These are phyloP conservation scores for Scutellaria baicalensis DNA, from an alignment of 257 asterid genomes.

Conservation along the genomic window DNA sequence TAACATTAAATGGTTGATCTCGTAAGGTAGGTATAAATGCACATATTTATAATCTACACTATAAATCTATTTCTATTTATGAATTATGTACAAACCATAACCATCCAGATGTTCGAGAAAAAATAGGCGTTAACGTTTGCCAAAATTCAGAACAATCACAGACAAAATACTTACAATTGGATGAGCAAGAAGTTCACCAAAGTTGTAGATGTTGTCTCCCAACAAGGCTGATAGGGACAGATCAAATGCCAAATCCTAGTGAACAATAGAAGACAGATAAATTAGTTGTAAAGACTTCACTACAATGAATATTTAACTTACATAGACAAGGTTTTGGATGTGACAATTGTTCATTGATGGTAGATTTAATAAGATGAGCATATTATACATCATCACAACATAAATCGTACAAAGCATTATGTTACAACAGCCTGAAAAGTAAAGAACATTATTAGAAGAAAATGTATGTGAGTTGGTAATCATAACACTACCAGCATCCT, in stretches of 20 bases:
- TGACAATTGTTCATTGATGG: background rate
- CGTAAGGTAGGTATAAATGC: background rate
- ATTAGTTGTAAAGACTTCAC: background rate
- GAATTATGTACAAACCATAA: background rate
- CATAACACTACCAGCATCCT: background rate
- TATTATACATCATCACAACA: background rate
- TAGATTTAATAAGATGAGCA: background rate
- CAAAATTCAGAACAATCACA: slow-evolving; percentile 3
- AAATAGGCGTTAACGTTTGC: background rate
- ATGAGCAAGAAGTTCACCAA: slow-evolving; percentile 93
- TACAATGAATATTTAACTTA: background rate
- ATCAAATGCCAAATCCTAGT: slow-evolving; percentile 92
- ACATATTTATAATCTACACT: background rate
- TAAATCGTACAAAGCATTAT: background rate
- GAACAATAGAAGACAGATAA: slow-evolving; percentile 6
- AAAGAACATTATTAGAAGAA: background rate
- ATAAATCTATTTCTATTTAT: background rate
- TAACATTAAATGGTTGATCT: background rate
- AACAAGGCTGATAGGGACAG: slow-evolving; percentile 84
- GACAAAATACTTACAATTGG: slow-evolving; percentile 66
- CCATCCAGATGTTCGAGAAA: background rate
- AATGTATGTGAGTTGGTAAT: background rate
- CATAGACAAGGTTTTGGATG: background rate
- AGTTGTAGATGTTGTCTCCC: slow-evolving; percentile 95
- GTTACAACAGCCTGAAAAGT: background rate